phyloP scores from a whole-genome alignment of 768 basidiomycete species.

The Boletus patriciae region DNA sequence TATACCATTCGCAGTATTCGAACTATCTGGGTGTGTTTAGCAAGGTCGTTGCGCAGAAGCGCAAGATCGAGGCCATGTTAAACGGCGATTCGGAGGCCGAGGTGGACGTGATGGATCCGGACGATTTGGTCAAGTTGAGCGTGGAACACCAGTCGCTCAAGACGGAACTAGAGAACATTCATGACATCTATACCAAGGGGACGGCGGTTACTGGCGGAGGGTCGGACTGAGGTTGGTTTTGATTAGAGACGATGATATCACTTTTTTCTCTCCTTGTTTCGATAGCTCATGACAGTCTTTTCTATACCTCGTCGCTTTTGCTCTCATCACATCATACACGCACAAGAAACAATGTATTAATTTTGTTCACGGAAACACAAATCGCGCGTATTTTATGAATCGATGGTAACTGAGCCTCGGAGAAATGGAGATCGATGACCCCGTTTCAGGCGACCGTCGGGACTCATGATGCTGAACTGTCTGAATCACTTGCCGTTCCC shows the following conservation, averaged over 20 bases:
- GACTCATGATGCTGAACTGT: not conserved
- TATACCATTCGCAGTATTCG: constrained; percentile 52
- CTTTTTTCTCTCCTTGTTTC: not conserved
- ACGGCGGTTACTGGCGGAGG: not conserved
- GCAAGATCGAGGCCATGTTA: constrained; percentile 53
- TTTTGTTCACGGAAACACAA: not conserved
- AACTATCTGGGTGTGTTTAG: constrained; percentile 51
- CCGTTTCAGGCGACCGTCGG: not conserved
- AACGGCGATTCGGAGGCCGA: constrained; percentile 56
- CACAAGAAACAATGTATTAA: not conserved
- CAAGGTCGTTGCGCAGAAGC: constrained; percentile 49
- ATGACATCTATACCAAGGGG: constrained; percentile 36
- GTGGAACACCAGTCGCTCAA: constrained; percentile 46
- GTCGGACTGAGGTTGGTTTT: constrained; percentile 12
- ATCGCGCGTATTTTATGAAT: not conserved
- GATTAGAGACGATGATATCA: not conserved
- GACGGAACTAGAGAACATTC: constrained; percentile 56
- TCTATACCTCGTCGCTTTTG: not conserved
- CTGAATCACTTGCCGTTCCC: constrained; percentile 37
- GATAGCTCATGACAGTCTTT: not conserved
- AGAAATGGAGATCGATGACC: not conserved
- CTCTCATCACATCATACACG: constrained; percentile 1
- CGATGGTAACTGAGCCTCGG: no score
- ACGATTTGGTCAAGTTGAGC: constrained; percentile 49
- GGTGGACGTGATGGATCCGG: constrained; percentile 51